Evolutionary conservation across 2,329 filamentous ascomycete species (phyloP), one percentile per base, ranked within the genome.

Genomic region (Dactylella cylindrospora): DNA sequence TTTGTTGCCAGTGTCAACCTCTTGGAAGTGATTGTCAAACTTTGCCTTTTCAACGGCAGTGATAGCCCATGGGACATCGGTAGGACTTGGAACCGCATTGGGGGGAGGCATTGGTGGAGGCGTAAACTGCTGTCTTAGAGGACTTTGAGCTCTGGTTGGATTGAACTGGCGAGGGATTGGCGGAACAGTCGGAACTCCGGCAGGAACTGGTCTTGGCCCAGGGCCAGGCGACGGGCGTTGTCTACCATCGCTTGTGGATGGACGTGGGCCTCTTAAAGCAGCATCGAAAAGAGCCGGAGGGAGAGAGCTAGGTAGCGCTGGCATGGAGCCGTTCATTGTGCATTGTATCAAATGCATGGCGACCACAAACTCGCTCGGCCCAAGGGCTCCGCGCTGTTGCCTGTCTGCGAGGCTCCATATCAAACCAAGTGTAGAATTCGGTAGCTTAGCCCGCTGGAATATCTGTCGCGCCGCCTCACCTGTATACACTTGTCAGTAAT

Each of bases 361-460:
- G 70, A 98, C 94, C 71, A 95, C 87, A 72, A 98, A 98, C 70
- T 97, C 93, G 10, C 90, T 91, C 68, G 84, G 79, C 55, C 90
- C 86, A 28, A 98, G 79, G 25, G 86, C 84, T 44, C 93, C 93
- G 47, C 90, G 84, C 74, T 95, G 90, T 73, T 96, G 90, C 0
- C 89, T 93, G 72, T 98, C 93, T 17, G 90, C 86, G 64, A 98
- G 79, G 69, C 87, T 90, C 93, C 93, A 98, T 76, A 98, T 96
- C 67, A 86, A 84, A n/a, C 90, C 90, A 25, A 98, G 79, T 8
- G 87, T 80, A 68, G 97, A 90, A 71, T 94, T 96, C 3, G 91
- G 86, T 65, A 98, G 76, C 51, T 86, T 84, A 1, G 91, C 91
- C 72, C 90, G 89, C 73, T 97, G 91, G 70, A 98, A 98, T 66